These are phyloP conservation scores for Leptographium procerum DNA, from an alignment of 2,329 filamentous ascomycete genomes.

Conservation along the genomic window DNA sequence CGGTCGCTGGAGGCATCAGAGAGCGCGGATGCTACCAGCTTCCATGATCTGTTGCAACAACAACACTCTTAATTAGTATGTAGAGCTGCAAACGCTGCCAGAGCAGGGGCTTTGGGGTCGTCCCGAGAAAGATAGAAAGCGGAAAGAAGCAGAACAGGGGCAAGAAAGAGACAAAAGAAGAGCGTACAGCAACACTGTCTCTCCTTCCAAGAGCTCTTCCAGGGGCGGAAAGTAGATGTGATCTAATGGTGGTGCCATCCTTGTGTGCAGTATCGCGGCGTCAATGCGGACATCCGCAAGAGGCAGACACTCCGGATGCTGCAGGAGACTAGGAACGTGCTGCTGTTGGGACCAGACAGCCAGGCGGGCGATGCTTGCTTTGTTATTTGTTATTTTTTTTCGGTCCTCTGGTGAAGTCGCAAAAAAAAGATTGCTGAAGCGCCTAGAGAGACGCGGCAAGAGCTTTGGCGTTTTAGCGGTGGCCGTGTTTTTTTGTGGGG, in stretches of 20 bases:
- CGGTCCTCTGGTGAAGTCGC: constrained; percentile 5
- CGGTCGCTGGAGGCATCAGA: constrained; percentile 45
- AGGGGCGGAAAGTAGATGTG: constrained; percentile 71
- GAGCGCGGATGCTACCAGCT: constrained; percentile 43
- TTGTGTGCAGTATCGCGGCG: constrained; percentile 17
- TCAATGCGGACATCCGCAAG: constrained; percentile 3
- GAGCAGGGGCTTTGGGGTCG: background rate
- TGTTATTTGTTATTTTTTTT: constrained; percentile 3
- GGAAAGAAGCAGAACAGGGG: background rate
- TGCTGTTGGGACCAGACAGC: background rate
- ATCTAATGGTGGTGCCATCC: constrained; percentile 62
- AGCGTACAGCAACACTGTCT: constrained; percentile 67
- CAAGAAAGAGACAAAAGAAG: too few species aligned
- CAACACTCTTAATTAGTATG: background rate
- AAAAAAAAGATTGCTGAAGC: constrained; percentile 4
- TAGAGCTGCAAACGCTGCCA: background rate
- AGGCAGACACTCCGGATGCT: background rate
- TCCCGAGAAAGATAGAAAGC: constrained; percentile 2
- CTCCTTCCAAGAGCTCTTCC: constrained; percentile 72
- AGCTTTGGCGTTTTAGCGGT: constrained; percentile 8
- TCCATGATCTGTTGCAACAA: constrained; percentile 55
- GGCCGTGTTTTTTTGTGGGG: constrained; percentile 7
- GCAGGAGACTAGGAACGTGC: background rate
- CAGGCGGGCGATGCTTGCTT: background rate
- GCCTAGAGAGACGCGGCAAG: constrained; percentile 11